Conservation (phyloP, 208 protist species). For the Spironucleus salmonicida region DNA sequence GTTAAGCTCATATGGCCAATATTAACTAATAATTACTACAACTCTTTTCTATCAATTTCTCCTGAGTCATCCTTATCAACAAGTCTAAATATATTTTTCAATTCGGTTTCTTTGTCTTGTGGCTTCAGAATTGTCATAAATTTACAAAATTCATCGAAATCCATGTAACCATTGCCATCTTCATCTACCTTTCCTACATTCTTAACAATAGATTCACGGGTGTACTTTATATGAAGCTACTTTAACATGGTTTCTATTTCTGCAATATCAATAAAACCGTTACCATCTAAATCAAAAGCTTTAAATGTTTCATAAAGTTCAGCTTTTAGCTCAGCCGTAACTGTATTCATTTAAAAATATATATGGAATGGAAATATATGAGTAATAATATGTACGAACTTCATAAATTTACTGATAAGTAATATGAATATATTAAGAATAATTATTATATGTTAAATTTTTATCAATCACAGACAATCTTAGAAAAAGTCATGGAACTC, state of each 20-base stretch:
- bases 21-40: background rate
- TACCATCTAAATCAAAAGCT: background rate
- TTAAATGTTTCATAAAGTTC: background rate
- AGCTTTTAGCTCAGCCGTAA: too few relatives aligned
- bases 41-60: background rate
- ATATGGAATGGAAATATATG: too few relatives aligned
- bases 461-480: too few relatives aligned
- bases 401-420: too few relatives aligned
- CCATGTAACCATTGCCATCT: background rate
- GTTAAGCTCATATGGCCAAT: background rate
- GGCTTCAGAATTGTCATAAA: background rate
- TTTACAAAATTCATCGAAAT: background rate
- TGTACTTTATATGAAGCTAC: background rate
- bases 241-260: background rate
- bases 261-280: background rate
- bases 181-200: background rate
- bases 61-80: background rate
- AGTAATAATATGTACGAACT: too few relatives aligned
- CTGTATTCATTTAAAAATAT: too few relatives aligned
- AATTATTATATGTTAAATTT: too few relatives aligned
- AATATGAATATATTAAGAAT: too few relatives aligned
- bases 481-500: too few relatives aligned
- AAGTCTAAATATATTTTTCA: background rate
- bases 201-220: background rate
- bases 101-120: background rate